Evolutionary conservation across 208 protist genomes (phyloP), one percentile per base, ranked within the genome.

Genomic region (Strigomonas culicis): DNA sequence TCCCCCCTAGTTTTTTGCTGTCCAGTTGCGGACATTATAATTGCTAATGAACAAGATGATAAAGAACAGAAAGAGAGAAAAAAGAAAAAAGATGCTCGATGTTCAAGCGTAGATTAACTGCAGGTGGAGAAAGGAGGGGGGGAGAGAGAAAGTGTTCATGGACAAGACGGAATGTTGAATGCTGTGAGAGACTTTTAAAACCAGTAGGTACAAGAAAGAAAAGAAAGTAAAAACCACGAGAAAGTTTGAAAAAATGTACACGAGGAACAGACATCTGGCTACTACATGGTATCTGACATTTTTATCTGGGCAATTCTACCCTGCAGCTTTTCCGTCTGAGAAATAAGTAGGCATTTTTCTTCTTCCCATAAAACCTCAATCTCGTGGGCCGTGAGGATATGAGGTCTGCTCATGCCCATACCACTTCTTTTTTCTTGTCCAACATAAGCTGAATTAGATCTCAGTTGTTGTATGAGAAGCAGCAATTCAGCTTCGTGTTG

Each of bases 21-120:
- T 13, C 4, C 10, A 39, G 7, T 10, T 39, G 10, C 34, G 4
- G 34, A 39, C 34, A 39, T 39, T 39, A 4, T 39, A 10, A 39
- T 39, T 39, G 10, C 34, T 39, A 39, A 22, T 60, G 0, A 10
- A 44, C 51, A 11, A 36, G 32, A 28, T 8, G 43, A 59, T 55
- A 27, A 34, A 56, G 62, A 62, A 25, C 46, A 64, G 58, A 62
- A 67, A 63, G 63, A 22, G 56, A 57, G 57, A 21, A 49, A 51
- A 63, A 19, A 36, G n/a, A 39, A 57, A 68, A 50, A 61, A 56
- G 32, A 43, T 24, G 25, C 22, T 51, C 24, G 28, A 41, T 24
- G 31, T 67, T 32, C 28, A 39, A 50, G 11, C 27, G 15, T 34
- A 57, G 17, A 17, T 1, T 51, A 19, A 21, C 2, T 39, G n/a